Conservation (phyloP, 2,329 filamentous ascomycete species). For the Paecilomyces sp. region DNA sequence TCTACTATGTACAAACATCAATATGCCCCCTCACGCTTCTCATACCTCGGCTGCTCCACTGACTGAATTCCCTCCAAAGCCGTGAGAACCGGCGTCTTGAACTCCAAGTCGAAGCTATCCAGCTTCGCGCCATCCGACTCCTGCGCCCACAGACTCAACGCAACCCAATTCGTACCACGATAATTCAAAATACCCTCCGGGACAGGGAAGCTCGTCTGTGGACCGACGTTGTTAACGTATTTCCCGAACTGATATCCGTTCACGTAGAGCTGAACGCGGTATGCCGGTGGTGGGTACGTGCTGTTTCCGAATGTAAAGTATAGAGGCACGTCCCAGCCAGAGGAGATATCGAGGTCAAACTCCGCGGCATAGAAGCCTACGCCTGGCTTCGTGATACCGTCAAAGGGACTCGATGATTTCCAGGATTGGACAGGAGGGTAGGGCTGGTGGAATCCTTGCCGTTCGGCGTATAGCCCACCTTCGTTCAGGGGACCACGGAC, state of each 20-base stretch:
- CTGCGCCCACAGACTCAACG: slow-evolving; percentile 61
- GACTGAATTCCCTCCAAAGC: slow-evolving; percentile 40
- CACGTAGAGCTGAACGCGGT: slow-evolving; percentile 60
- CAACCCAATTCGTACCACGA: slow-evolving; percentile 61
- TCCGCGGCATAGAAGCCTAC: slow-evolving; percentile 47
- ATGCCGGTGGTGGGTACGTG: slow-evolving; percentile 51
- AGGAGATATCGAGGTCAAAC: slow-evolving; percentile 45
- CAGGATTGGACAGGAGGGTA: slow-evolving; percentile 32
- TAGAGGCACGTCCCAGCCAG: slow-evolving; percentile 50
- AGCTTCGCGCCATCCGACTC: slow-evolving; percentile 52
- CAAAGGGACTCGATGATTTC: slow-evolving; percentile 26
- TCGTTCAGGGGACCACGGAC: slow-evolving; percentile 52
- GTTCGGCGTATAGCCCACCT: slow-evolving; percentile 49
- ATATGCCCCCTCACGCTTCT: slow-evolving; percentile 45
- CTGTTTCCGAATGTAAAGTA: slow-evolving; percentile 46
- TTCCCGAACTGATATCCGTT: slow-evolving; percentile 71
- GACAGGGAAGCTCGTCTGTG: slow-evolving; percentile 64
- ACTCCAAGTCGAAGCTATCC: slow-evolving; percentile 44
- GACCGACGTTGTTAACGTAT: slow-evolving; percentile 64
- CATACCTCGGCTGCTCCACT: slow-evolving; percentile 42
- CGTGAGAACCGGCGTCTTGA: slow-evolving; percentile 46
- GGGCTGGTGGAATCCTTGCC: slow-evolving; percentile 51
- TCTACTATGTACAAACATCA: slow-evolving; percentile 16
- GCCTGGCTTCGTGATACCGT: slow-evolving; percentile 39
- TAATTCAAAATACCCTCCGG: slow-evolving; percentile 69